Conservation (phyloP, 495 filamentous ascomycete species). For the Aspergillus indologenus region DNA sequence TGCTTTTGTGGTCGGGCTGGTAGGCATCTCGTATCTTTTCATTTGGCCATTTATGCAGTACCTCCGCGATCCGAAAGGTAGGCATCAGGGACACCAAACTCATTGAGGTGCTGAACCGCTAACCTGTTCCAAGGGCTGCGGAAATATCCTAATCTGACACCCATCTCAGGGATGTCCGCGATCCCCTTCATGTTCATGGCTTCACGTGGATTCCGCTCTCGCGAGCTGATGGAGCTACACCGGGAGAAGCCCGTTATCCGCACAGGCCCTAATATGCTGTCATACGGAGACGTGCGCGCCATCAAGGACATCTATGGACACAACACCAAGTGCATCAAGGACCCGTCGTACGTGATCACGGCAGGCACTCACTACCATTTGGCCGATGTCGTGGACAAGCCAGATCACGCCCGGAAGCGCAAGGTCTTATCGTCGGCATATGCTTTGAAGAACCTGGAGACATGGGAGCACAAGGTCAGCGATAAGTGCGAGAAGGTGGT, state of each 20-base stretch:
- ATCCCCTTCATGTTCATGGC: slow-evolving; percentile 46
- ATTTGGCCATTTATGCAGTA: slow-evolving; percentile 39
- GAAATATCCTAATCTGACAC: slow-evolving; percentile 45
- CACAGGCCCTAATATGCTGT: slow-evolving; percentile 51
- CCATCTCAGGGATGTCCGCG: slow-evolving; percentile 44
- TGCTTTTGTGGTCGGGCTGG: slow-evolving; percentile 22
- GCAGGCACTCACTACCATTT: slow-evolving; percentile 44
- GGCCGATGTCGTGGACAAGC: slow-evolving; percentile 46
- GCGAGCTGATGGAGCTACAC: slow-evolving; percentile 40
- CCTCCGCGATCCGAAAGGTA: slow-evolving; percentile 46
- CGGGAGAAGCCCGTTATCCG: slow-evolving; percentile 46
- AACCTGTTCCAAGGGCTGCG: slow-evolving; percentile 33
- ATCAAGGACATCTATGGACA: slow-evolving; percentile 59
- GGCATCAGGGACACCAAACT: not conserved
- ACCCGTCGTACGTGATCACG: slow-evolving; percentile 39
- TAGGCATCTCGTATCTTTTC: slow-evolving; percentile 39
- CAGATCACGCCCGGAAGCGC: slow-evolving; percentile 49
- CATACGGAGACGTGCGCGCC: slow-evolving; percentile 42
- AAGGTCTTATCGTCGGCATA: slow-evolving; percentile 51
- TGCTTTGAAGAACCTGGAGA: slow-evolving; percentile 52
- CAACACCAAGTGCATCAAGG: slow-evolving; percentile 49
- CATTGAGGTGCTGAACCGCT: not conserved
- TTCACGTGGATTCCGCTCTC: slow-evolving; percentile 41
- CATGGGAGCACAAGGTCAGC: slow-evolving; percentile 54
- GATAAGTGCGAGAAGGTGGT: slow-evolving; percentile 48